Evolutionary conservation across 2,329 filamentous ascomycete species (phyloP).

Genomic region (Aspergillus luchuensis): DNA sequence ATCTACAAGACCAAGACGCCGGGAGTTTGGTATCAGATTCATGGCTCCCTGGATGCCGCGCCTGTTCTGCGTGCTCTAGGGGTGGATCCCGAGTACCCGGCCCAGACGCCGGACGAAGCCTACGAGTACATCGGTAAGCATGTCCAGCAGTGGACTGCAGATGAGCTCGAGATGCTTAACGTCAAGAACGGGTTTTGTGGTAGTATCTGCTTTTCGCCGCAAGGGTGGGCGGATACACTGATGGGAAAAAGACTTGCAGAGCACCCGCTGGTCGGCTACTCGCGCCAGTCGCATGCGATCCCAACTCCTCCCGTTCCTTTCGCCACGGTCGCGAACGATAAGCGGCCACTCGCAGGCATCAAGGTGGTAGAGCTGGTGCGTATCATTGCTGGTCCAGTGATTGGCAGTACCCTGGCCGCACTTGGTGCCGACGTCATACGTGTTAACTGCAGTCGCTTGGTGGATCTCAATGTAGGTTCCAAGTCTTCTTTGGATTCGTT

Average conservation of each 20-base stretch:
- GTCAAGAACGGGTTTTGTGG: conserved; percentile 1
- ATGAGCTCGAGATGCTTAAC: conserved; percentile 4
- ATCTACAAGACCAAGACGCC: conserved; percentile 2
- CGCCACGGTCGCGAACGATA: background rate
- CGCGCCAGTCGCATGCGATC: background rate
- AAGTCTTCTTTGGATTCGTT: background rate
- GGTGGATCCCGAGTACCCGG: background rate
- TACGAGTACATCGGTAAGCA: background rate
- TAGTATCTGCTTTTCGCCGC: background rate
- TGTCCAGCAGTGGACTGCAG: background rate
- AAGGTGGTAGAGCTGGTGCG: conserved; percentile 2
- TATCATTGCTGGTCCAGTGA: background rate
- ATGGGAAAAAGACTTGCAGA: background rate
- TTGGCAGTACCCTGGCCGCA: background rate
- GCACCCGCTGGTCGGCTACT: background rate
- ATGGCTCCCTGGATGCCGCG: background rate
- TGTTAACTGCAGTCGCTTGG: background rate
- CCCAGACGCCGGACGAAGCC: background rate
- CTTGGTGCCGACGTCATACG: conserved; percentile 2
- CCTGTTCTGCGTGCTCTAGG: background rate
- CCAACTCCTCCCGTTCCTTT: background rate
- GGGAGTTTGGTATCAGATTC: background rate
- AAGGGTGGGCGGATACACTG: background rate
- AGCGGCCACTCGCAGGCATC: background rate
- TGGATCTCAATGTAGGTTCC: background rate